Conservation (phyloP, 2,329 filamentous ascomycete genomes). For the Monosporascus sp. region DNA sequence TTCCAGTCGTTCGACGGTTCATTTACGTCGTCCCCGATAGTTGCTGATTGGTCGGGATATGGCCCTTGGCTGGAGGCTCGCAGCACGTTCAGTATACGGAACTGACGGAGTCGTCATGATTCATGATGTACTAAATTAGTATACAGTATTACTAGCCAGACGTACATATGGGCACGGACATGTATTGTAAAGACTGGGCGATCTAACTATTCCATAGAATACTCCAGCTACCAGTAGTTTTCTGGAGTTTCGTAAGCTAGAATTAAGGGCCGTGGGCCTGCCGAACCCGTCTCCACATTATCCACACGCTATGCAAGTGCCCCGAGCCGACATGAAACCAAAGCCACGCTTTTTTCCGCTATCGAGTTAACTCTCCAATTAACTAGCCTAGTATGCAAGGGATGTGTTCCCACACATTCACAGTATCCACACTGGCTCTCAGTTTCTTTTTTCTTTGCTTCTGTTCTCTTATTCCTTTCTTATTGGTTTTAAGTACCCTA, state of each 20-base stretch:
- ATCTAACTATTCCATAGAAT: too few relatives aligned
- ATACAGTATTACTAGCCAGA: too few relatives aligned
- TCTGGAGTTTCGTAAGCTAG: not conserved
- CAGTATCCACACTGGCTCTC: not conserved
- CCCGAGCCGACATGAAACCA: not conserved
- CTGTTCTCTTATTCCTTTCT: not conserved
- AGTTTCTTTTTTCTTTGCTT: not conserved
- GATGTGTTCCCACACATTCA: not conserved
- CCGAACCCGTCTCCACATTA: not conserved
- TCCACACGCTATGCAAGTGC: not conserved
- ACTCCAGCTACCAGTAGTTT: too few relatives aligned
- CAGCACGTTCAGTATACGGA: too few relatives aligned
- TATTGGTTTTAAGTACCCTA: not conserved
- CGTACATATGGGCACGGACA: too few relatives aligned
- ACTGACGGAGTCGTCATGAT: too few relatives aligned
- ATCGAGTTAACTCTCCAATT: not conserved
- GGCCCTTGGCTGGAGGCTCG: not conserved
- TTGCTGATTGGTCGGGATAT: not conserved
- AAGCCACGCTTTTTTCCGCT: not conserved
- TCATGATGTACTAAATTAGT: too few relatives aligned
- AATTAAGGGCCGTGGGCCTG: not conserved
- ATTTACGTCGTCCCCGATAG: not conserved
- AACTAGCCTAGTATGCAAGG: not conserved
- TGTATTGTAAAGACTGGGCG: too few relatives aligned
- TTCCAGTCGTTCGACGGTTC: not conserved